These are phyloP conservation scores for Solanum medicagineum DNA, from an alignment of 257 asterid species.

Conservation along the genomic window DNA sequence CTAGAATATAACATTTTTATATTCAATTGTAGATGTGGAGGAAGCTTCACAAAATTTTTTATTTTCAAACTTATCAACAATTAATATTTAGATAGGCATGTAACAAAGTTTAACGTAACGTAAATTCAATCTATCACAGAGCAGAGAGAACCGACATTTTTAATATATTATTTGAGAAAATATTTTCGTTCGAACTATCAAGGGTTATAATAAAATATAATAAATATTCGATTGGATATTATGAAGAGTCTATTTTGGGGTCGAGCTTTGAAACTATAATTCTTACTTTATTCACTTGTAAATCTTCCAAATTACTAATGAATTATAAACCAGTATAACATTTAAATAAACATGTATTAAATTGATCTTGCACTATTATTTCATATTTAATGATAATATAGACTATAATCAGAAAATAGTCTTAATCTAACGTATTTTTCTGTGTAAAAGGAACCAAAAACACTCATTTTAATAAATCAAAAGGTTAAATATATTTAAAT, in stretches of 20 bases:
- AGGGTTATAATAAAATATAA: neutral
- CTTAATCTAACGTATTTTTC: neutral
- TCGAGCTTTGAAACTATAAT: neutral
- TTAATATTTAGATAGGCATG: neutral
- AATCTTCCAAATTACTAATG: neutral
- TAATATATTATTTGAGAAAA: too few relatives aligned
- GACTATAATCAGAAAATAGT: neutral
- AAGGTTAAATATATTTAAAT: neutral
- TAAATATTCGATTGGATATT: neutral
- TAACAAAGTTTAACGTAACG: neutral
- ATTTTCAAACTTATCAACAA: neutral
- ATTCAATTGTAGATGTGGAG: neutral
- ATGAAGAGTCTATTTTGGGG: neutral
- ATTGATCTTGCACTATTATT: neutral
- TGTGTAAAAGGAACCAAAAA: neutral
- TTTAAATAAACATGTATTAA: neutral
- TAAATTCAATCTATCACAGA: neutral
- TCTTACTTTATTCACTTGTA: neutral
- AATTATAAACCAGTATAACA: neutral
- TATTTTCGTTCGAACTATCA: rapidly evolving
- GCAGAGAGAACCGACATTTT: too few relatives aligned
- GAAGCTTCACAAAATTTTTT: neutral
- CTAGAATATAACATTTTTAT: neutral
- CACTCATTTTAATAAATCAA: too few relatives aligned
- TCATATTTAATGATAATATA: neutral